Base-by-base conservation (phyloP, 306 rosid genomes). In the Rosa rugosa region DNA sequence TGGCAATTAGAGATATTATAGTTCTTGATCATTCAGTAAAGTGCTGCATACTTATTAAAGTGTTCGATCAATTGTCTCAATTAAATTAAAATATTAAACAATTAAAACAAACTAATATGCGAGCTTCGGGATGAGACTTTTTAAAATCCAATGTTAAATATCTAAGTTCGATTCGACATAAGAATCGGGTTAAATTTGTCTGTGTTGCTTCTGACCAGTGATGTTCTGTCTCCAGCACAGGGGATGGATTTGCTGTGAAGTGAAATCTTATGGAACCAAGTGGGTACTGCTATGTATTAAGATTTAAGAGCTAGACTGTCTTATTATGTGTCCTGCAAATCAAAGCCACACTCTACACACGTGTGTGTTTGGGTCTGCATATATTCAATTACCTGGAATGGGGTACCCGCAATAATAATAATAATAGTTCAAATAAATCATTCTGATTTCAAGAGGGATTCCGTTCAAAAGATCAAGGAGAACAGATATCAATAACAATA, bases 391-490 rank as follows among this genome's bases (percentile, higher is more conserved):
- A 38, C 71, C 46, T 66, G 47, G 71, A 66, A 16, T 66, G 23
- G 46, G 41, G 68, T 62, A 60, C 69, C 69, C 34, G 12, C 41
- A 66, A 36, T 9, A 38, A 17, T 27, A 50, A 50, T 16, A 50
- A 50, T 50, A 25, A 4, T 16, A 25, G 8, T 62, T 27, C 67
- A 66, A 66, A 38, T 17, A 66, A 3, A 38, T 38, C 25, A 38
- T 66, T 66, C 71, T 66, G 71, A 66, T 38, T 38, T 76, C 88
- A 85, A 75, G 70, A 75, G 77, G 84, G 88, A 68, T 82, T 82
- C 85, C 83, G 87, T 80, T 73, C 83, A 86, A 85, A 84, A 81
- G 78, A 85, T 81, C 80, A 84, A 77, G 80, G 84, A 72, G 83
- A 88, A 85, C 79, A 82, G 85, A 89, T 81, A 18, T 8, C 25